Percentiles rank a stretch among this genome's conserved stretches.
phyloP scores from a whole-genome alignment of 2,329 filamentous ascomycete genomes.

The Scedosporium boydii region DNA sequence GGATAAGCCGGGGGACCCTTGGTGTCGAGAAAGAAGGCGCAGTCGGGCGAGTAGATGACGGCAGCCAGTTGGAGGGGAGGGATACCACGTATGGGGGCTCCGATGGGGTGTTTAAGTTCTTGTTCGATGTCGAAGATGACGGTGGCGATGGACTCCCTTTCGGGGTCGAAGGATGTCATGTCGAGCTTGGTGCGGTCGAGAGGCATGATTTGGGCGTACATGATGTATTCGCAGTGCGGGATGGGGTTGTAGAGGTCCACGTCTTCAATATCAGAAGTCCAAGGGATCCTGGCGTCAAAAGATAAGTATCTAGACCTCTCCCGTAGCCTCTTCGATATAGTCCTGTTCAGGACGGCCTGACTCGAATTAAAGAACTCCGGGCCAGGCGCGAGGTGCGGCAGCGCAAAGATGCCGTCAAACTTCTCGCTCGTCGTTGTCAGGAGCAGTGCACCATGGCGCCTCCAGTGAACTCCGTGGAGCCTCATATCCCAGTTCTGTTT shows the following conservation, averaged over 20 bases:
- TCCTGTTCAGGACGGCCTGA: slow-evolving; percentile 60
- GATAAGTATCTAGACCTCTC: slow-evolving; percentile 48
- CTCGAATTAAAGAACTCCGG: slow-evolving; percentile 47
- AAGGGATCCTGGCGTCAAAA: slow-evolving; percentile 57
- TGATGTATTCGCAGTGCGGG: slow-evolving; percentile 80
- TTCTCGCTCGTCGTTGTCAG: slow-evolving; percentile 89
- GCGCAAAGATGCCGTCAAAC: slow-evolving; percentile 80
- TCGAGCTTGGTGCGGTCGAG: slow-evolving; percentile 28
- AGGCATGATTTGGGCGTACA: slow-evolving; percentile 72
- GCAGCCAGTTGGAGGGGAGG: slow-evolving; percentile 53
- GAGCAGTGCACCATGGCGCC: slow-evolving; percentile 66
- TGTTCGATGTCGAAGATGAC: slow-evolving; percentile 48
- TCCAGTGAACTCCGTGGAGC: slow-evolving; percentile 79
- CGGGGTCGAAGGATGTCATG: slow-evolving; percentile 19
- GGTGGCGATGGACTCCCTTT: slow-evolving; percentile 23
- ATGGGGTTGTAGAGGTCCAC: slow-evolving; percentile 46
- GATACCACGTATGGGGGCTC: slow-evolving; percentile 43
- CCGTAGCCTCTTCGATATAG: slow-evolving; percentile 58
- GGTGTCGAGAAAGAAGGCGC: slow-evolving; percentile 55
- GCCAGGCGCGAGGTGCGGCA: slow-evolving; percentile 69
- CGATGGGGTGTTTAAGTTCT: slow-evolving; percentile 52
- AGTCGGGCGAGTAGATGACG: slow-evolving; percentile 59
- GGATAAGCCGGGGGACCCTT: slow-evolving; percentile 51
- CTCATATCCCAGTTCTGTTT: slow-evolving; percentile 72
- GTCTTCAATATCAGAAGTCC: slow-evolving; percentile 61